Percentiles rank a stretch among this genome's conserved stretches.
phyloP scores from a whole-genome alignment of 768 basidiomycete genomes.

The Hygrophoropsis aurantiaca region DNA sequence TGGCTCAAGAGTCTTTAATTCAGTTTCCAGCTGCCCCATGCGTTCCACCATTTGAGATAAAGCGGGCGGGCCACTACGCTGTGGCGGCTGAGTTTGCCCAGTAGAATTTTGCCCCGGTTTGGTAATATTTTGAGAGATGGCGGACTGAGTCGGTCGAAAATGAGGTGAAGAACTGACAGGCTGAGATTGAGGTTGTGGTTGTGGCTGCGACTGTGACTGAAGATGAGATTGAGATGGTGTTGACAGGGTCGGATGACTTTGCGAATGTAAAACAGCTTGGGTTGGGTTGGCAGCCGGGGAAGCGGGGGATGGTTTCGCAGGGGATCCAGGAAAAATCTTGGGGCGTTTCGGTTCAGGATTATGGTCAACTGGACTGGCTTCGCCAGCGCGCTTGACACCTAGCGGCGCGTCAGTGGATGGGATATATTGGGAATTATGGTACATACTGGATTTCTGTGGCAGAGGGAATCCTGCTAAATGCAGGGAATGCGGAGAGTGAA shows the following conservation, averaged over 20 bases:
- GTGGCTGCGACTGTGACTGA: no score
- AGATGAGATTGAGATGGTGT: no score
- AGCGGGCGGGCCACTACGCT: no score
- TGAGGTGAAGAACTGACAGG: constrained; percentile 10
- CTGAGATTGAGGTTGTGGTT: no score
- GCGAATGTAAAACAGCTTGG: constrained; percentile 3
- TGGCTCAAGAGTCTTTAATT: constrained; percentile 12
- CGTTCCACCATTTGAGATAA: constrained; percentile 23
- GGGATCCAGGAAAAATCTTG: constrained; percentile 14
- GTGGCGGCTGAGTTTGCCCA: no score
- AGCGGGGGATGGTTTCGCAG: not conserved
- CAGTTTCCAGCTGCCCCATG: constrained; percentile 14
- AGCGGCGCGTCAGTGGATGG: constrained; percentile 12
- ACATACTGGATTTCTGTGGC: constrained; percentile 33
- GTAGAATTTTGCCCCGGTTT: constrained; percentile 7
- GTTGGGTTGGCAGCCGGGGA: not conserved
- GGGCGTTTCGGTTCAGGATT: constrained; percentile 48
- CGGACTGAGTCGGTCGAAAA: not conserved
- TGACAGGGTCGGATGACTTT: not conserved
- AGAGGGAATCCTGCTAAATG: constrained; percentile 50
- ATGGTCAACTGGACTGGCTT: constrained; percentile 30
- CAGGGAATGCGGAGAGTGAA: constrained; percentile 45
- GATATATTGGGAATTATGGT: not conserved
- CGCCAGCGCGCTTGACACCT: constrained; percentile 45
- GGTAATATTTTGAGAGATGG: not conserved